Percentiles rank a stretch among this genome's conserved stretches.
phyloP scores from a whole-genome alignment of 225 moss, liverwort and hornwort genomes.

The Physcomitrellopsis africana region DNA sequence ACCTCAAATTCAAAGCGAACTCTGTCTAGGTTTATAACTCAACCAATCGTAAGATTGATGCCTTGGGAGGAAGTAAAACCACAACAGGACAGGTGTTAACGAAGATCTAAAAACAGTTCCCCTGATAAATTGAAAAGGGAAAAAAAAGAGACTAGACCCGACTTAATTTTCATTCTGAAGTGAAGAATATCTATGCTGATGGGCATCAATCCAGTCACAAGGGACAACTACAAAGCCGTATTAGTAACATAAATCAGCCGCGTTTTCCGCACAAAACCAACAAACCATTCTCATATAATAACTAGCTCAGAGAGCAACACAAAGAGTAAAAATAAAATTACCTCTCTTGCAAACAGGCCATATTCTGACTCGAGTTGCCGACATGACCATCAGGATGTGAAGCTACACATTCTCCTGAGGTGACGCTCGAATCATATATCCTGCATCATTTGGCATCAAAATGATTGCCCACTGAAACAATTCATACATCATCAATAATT shows the following conservation, averaged over 20 bases:
- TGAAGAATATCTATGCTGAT: no score
- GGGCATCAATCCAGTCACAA: no score
- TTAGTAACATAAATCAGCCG: no score
- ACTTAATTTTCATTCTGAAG: no score
- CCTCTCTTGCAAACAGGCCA: slow-evolving; percentile 55
- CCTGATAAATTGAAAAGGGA: no score
- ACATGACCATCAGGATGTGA: slow-evolving; percentile 57
- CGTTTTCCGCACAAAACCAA: background rate
- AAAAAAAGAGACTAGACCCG: no score
- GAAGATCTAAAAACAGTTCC: no score
- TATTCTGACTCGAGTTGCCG: slow-evolving; percentile 57
- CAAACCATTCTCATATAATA: background rate
- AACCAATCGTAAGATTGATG: no score
- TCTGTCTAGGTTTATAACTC: no score
- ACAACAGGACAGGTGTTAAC: no score
- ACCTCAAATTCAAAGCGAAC: background rate
- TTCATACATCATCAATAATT: background rate
- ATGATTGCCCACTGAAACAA: background rate
- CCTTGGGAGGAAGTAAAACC: no score
- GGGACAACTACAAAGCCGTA: no score
- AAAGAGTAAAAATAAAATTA: slow-evolving; percentile 28
- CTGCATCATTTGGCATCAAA: slow-evolving; percentile 40
- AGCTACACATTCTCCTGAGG: slow-evolving; percentile 68
- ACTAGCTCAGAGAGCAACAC: background rate
- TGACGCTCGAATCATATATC: slow-evolving; percentile 69